Conservation (phyloP, 352 stramenopile species). For the Phytophthora sansomeana region DNA sequence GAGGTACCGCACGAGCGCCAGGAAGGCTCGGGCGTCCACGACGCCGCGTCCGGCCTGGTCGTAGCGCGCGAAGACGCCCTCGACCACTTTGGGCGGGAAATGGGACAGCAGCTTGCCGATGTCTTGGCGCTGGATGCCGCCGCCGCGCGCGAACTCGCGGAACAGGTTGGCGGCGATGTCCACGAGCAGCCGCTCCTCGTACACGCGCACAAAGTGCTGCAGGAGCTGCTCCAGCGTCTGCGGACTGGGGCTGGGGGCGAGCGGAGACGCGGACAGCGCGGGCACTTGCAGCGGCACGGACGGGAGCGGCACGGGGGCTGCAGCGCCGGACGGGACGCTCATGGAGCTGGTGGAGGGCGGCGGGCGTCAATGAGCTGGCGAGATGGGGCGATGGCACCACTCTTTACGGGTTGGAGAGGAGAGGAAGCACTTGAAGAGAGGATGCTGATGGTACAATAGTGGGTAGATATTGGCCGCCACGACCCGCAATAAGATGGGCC, state of each 20-base stretch:
- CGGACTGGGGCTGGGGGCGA: constrained; percentile 1
- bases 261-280: neutral
- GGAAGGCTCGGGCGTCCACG: constrained; percentile 45
- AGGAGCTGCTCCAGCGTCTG: constrained; percentile 39
- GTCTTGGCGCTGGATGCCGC: constrained; percentile 42
- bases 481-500: constrained; percentile 15
- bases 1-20: constrained; percentile 49
- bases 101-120: constrained; percentile 41
- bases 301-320: constrained; percentile 27
- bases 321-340: constrained; percentile 34
- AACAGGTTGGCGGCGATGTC: constrained; percentile 47
- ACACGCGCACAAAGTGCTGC: constrained; percentile 42
- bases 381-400: constrained; percentile 3
- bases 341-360: constrained; percentile 27
- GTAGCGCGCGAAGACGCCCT: constrained; percentile 42
- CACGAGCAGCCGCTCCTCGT: constrained; percentile 49
- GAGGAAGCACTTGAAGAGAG: neutral
- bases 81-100: constrained; percentile 42
- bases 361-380: constrained; percentile 9
- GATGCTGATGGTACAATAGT: neutral
- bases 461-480: neutral
- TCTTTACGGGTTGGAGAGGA: constrained; percentile 4
- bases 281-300: constrained; percentile 15
- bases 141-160: constrained; percentile 39
- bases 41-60: constrained; percentile 40